phyloP scores from a whole-genome alignment of 208 protist genomes.

The Acanthamoeba castellanii region DNA sequence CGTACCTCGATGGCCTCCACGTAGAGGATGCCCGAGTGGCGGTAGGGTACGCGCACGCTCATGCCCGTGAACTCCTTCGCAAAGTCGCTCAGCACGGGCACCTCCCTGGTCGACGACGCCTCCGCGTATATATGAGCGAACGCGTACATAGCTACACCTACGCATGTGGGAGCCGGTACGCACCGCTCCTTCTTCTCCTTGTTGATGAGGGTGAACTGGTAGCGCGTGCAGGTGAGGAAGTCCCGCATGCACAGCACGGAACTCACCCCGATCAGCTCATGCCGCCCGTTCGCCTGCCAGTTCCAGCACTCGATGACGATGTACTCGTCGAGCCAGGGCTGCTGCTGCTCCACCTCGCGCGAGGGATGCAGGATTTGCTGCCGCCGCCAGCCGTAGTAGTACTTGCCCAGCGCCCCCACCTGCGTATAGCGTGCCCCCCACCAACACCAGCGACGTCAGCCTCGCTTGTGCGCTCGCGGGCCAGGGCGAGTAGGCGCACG shows the following conservation, averaged over 20 bases:
- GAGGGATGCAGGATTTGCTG: neutral
- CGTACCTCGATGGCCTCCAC: neutral
- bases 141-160: neutral
- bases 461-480: neutral
- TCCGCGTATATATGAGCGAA: neutral
- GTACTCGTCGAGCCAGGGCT: slow-evolving; percentile 40
- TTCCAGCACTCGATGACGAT: slow-evolving; percentile 39
- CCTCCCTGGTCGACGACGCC: neutral
- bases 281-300: slow-evolving; percentile 27
- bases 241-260: slow-evolving; percentile 19
- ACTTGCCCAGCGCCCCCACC: neutral
- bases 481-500: neutral
- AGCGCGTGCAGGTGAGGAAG: slow-evolving; percentile 12
- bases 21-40: slow-evolving; percentile 16
- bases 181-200: slow-evolving; percentile 24
- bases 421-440: neutral
- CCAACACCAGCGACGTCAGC: neutral
- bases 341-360: neutral
- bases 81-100: slow-evolving; percentile 4
- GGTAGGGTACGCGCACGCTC: slow-evolving; percentile 38
- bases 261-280: neutral
- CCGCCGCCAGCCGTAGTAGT: slow-evolving; percentile 17
- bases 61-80: slow-evolving; percentile 31
- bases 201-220: slow-evolving; percentile 23
- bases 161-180: neutral